Evolutionary conservation across 2,329 filamentous ascomycete genomes (phyloP), one percentile per base, ranked within the genome.

Genomic region (Calcarisporium arbuscula): DNA sequence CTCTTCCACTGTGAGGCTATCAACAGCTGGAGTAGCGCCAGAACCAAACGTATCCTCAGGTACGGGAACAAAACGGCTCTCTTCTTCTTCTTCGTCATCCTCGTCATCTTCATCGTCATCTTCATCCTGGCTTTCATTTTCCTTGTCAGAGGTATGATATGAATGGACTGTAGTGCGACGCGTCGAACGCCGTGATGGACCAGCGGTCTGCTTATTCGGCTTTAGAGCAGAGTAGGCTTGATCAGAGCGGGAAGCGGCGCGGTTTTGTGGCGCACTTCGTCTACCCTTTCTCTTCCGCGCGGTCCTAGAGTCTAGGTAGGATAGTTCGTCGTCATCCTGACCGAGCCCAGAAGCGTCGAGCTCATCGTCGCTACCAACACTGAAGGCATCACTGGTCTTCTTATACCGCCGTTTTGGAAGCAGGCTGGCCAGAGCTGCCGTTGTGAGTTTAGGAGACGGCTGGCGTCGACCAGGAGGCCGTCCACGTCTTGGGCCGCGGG

Each of bases 321-420:
- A 67, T 2, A 77, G 58, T 49, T 80, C 75, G 34, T 79, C 75
- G 5, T 77, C 67, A n/a, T 74, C 68, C 5, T 67, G 56, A 10
- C 58, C 67, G 11, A 74, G 54, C 16, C 61, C 67, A 1, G 67
- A 64, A 6, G 64, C 56, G 32, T 74, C 70, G 8, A 67, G 53
- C 36, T 72, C 71, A 11, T 61, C 65, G 4, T 71, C 67, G 28
- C 60, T 65, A 14, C 63, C 62, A 2, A 62, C 44, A 8, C 63
- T 65, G 9, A 64, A 61, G 1, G 59, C 50, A 28, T 63, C 61
- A 9, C 51, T 57, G n/a, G 42, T 43, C 28, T 51, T 56, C 40
- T 63, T 68, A 29, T 62, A 62, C 8, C 67, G 63, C 6, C 74
- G 64, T 38, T 70, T 70, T 2, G 74, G 74, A 2, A 79, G 60